Base-by-base conservation (phyloP, 164 flowering plant genomes). In the Nymphaea colorata region DNA sequence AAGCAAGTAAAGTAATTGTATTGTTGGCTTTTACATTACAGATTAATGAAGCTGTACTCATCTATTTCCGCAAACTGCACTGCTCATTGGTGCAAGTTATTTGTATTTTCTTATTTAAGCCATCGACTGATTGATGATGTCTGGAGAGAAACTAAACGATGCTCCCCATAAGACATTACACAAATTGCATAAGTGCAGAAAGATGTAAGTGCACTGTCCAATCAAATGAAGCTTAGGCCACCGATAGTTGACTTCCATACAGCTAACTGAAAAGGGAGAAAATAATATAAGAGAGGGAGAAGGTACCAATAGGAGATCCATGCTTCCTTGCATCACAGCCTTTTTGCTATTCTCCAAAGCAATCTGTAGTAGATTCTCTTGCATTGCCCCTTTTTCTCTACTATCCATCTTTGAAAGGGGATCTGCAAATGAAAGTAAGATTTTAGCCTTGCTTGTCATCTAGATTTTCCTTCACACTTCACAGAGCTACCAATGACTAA, bases 311-410 rank as follows among this genome's bases (percentile, higher is more conserved):
- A 95, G 81, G 70, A 81, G 77, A 72, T 81, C 88, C 87, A 86
- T 84, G 83, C 93, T 89, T 75, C 99, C 98, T 81, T 95, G 91
- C 61, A 86, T 83, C 45, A 92, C 85, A 59, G 86, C 84, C 62
- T 80, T 87, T 71, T 87, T 92, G 77, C 99, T 80, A 62, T 84
- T 86, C 63, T 90, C 97, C 68, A 95, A 67, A 45, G 81, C 79
- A 78, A 80, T 68, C 80, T 83, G 87, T 79, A 92, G 76, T 41
- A 81, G 65, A 68, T 75, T 51, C 44, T 81, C 86, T 70, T 80
- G 87, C 67, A 72, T 75, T 5, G 51, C 80, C 42, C 81, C 93
- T 67, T 82, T 87, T 72, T 69, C 81, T 65, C 68, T 80, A 60
- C 43, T 41, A 73, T 85, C 80, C 65, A 76, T 78, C 66, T 81